These are phyloP conservation scores for Rostrohypoxylon terebratum DNA, from an alignment of 495 filamentous ascomycete species.

Conservation along the genomic window DNA sequence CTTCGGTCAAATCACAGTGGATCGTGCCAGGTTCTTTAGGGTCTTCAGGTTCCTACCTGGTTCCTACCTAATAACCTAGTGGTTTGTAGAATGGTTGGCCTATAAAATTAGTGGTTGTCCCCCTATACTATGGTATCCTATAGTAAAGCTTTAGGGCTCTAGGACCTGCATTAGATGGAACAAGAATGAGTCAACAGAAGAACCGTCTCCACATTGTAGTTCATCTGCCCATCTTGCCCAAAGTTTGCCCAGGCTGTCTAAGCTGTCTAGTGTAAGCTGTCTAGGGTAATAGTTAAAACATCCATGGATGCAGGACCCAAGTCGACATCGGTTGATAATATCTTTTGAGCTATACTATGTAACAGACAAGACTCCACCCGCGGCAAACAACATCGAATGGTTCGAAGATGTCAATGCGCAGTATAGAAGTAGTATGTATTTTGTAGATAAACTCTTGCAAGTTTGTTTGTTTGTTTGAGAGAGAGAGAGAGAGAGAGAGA, in stretches of 20 bases:
- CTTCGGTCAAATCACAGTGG: constrained; percentile 28
- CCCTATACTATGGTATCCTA: constrained; percentile 15
- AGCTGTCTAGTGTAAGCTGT: neutral
- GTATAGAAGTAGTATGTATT: neutral
- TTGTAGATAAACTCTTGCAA: neutral
- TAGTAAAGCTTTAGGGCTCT: constrained; percentile 36
- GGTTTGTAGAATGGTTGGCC: constrained; percentile 23
- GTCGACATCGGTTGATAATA: constrained; percentile 6
- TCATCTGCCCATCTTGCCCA: neutral
- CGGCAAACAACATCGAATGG: constrained; percentile 5
- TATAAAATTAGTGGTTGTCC: constrained; percentile 32
- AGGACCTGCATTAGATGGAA: constrained; percentile 37
- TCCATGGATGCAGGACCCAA: no score
- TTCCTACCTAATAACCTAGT: no score
- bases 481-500: no score
- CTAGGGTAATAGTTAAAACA: constrained; percentile 11
- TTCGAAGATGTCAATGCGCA: neutral
- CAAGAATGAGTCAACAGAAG: constrained; percentile 42
- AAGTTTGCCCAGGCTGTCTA: neutral
- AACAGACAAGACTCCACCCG: constrained; percentile 2
- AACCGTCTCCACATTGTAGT: constrained; percentile 30
- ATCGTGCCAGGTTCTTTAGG: constrained; percentile 18
- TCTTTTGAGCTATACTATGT: constrained; percentile 4
- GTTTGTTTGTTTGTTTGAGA: no score
- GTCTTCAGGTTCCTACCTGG: no score